Conservation (phyloP, 2,329 filamentous ascomycete genomes). For the Botrytis fragariae region DNA sequence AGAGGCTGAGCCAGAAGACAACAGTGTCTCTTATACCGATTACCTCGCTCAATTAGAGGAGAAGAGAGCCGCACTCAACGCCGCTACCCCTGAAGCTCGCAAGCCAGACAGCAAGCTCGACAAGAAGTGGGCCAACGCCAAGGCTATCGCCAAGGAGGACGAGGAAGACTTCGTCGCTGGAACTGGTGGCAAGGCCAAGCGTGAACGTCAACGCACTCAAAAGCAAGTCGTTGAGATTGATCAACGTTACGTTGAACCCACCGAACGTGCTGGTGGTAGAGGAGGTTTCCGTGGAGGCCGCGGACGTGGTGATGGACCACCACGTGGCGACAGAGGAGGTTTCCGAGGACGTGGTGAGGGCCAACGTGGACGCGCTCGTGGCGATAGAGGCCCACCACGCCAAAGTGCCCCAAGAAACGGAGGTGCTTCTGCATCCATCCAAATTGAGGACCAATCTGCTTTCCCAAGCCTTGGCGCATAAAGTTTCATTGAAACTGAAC, state of each 20-base stretch:
- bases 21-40: slow-evolving; percentile 84
- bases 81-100: slow-evolving; percentile 68
- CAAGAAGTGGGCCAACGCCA: slow-evolving; percentile 92
- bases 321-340: slow-evolving; percentile 44
- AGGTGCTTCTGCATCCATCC: slow-evolving; percentile 41
- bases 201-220: slow-evolving; percentile 86
- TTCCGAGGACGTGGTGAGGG: slow-evolving; percentile 49
- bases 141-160: slow-evolving; percentile 61
- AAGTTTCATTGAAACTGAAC: slow-evolving; percentile 30
- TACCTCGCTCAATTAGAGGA: slow-evolving; percentile 76
- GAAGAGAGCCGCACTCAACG: slow-evolving; percentile 72
- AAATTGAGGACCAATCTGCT: slow-evolving; percentile 49
- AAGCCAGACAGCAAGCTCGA: slow-evolving; percentile 82
- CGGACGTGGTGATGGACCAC: slow-evolving; percentile 48
- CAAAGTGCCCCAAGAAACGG: slow-evolving; percentile 38
- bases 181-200: slow-evolving; percentile 72
- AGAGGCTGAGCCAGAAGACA: slow-evolving; percentile 60
- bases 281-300: slow-evolving; percentile 53
- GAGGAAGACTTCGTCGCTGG: slow-evolving; percentile 76
- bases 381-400: slow-evolving; percentile 46
- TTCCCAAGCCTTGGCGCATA: slow-evolving; percentile 53
- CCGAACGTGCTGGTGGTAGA: slow-evolving; percentile 55
- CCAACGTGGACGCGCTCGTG: slow-evolving; percentile 48
- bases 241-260: slow-evolving; percentile 73
- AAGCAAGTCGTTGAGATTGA: slow-evolving; percentile 90